phyloP scores from a whole-genome alignment of 2,329 filamentous ascomycete species.

The Myriangium duriaei region DNA sequence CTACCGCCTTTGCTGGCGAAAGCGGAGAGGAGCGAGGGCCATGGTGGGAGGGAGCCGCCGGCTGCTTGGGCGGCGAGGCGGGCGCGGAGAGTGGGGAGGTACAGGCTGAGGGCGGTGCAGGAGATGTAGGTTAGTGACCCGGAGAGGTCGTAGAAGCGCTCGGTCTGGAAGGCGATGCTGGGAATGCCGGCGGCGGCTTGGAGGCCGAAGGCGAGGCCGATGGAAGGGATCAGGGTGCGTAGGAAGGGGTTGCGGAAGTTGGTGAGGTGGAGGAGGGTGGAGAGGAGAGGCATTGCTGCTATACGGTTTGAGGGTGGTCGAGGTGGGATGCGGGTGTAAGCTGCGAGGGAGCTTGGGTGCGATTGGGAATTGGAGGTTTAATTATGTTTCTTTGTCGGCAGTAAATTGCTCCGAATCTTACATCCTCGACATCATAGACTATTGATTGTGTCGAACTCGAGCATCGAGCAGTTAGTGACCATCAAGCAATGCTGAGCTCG shows the following conservation, averaged over 20 bases:
- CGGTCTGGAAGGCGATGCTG: conserved; percentile 46
- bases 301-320: too few species aligned
- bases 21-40: conserved; percentile 36
- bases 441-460: not conserved
- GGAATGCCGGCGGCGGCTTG: conserved; percentile 51
- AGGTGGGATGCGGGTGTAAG: too few species aligned
- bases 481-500: too few species aligned
- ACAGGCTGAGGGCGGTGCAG: conserved; percentile 49
- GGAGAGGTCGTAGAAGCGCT: conserved; percentile 57
- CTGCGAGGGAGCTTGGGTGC: conserved; percentile 2
- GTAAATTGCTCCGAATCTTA: too few species aligned
- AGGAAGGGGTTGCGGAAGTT: conserved; percentile 51
- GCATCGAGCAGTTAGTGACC: not conserved
- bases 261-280: conserved; percentile 44
- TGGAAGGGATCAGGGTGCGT: conserved; percentile 48
- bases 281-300: conserved; percentile 25
- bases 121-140: conserved; percentile 55
- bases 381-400: too few species aligned
- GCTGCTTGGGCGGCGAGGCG: conserved; percentile 35
- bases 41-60: conserved; percentile 28
- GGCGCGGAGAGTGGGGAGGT: conserved; percentile 47
- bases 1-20: conserved; percentile 32
- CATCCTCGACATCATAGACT: too few species aligned
- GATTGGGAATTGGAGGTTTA: too few species aligned
- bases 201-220: conserved; percentile 50